phyloP scores from a whole-genome alignment of 306 rosid genomes.

The Benincasa hispida region DNA sequence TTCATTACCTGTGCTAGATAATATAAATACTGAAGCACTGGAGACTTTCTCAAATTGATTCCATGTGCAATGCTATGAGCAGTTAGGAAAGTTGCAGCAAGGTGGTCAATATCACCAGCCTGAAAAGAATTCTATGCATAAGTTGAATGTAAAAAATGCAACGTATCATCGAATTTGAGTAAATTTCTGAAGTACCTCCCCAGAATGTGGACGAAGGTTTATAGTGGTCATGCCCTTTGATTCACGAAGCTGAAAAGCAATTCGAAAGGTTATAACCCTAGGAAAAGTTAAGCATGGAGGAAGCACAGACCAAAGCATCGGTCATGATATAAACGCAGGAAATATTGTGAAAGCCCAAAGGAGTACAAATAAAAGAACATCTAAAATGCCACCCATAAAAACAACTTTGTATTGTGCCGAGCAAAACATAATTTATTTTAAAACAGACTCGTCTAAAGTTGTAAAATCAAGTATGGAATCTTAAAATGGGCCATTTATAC shows the following conservation, averaged over 20 bases:
- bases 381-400: not conserved
- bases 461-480: not conserved
- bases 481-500: not conserved
- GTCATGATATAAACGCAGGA: not conserved
- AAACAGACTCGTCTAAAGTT: not conserved
- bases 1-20: conserved; percentile 72
- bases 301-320: not conserved
- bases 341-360: not conserved
- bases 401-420: not conserved
- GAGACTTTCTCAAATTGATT: conserved; percentile 91
- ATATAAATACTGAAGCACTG: conserved; percentile 82
- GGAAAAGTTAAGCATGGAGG: not conserved
- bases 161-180: not conserved
- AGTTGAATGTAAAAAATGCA: conserved; percentile 7
- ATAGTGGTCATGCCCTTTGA: conserved; percentile 91
- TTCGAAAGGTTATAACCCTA: not conserved
- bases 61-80: conserved; percentile 88
- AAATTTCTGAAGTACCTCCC: conserved; percentile 53
- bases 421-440: not conserved
- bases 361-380: not conserved
- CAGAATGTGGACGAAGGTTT: conserved; percentile 95
- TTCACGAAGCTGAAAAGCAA: conserved; percentile 79
- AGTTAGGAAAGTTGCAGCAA: conserved; percentile 87
- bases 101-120: conserved; percentile 99
- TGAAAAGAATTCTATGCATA: conserved; percentile 26